Conservation (phyloP, 805 yeast species). For the Kregervanrija delftensis region DNA sequence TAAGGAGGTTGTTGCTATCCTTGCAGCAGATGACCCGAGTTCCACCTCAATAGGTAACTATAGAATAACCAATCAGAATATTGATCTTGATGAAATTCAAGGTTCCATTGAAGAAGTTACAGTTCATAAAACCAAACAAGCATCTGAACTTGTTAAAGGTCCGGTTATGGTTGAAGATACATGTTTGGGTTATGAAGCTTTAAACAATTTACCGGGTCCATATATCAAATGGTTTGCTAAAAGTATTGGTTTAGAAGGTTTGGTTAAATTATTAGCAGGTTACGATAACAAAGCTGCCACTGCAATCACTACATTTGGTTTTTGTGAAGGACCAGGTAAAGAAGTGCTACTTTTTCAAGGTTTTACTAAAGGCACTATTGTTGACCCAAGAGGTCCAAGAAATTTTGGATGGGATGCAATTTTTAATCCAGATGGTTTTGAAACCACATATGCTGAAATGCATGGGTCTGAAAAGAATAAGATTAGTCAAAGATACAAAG, state of each 20-base stretch:
- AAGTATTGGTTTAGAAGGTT: slow-evolving; percentile 65
- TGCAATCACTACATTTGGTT: slow-evolving; percentile 91
- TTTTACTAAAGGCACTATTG: slow-evolving; percentile 72
- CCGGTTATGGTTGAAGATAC: slow-evolving; percentile 96
- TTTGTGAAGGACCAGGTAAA: slow-evolving; percentile 71
- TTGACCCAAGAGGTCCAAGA: slow-evolving; percentile 67
- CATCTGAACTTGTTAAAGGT: slow-evolving; percentile 55
- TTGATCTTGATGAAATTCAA: slow-evolving; percentile 89
- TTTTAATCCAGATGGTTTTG: slow-evolving; percentile 74
- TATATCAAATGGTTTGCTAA: slow-evolving; percentile 81
- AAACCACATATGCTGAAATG: slow-evolving; percentile 86
- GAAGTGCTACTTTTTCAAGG: slow-evolving; percentile 83
- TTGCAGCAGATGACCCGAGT: slow-evolving; percentile 33
- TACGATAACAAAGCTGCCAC: slow-evolving; percentile 80
- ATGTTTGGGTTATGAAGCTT: slow-evolving; percentile 75
- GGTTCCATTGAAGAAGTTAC: slow-evolving; percentile 83
- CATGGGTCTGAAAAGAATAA: slow-evolving; percentile 65
- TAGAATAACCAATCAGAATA: slow-evolving; percentile 49
- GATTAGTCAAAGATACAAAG: slow-evolving; percentile 83
- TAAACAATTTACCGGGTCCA: slow-evolving; percentile 87
- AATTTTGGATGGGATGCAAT: slow-evolving; percentile 94
- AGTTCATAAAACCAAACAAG: slow-evolving; percentile 67
- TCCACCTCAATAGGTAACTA: slow-evolving; percentile 39
- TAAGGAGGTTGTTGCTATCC: slow-evolving; percentile 73
- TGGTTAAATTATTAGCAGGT: slow-evolving; percentile 70